These are phyloP conservation scores for Hibiscus syriacus DNA, from an alignment of 345 rosid genomes.

Conservation along the genomic window DNA sequence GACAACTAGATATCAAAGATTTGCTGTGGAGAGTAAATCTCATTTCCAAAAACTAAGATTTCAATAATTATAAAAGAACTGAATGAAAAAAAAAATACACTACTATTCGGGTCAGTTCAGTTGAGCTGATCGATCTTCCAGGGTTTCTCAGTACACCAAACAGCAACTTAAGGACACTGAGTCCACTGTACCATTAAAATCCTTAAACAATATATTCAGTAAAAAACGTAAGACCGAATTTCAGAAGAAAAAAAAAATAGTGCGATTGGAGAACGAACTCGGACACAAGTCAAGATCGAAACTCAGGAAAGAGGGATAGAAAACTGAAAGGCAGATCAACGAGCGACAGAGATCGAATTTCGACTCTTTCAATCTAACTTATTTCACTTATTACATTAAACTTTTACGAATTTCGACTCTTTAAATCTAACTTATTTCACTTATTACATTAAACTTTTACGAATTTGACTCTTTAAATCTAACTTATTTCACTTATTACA, in stretches of 20 bases:
- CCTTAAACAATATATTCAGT: neutral
- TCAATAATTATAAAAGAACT: neutral
- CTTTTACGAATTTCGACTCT: too few species aligned
- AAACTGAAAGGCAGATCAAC: conserved; percentile 27
- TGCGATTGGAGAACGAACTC: conserved; percentile 18
- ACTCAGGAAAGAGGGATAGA: neutral
- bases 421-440: too few species aligned
- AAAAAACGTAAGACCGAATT: neutral
- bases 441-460: too few species aligned
- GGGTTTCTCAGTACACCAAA: conserved; percentile 12
- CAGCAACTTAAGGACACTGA: neutral
- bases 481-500: too few species aligned
- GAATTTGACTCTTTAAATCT: too few species aligned
- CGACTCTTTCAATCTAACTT: too few species aligned
- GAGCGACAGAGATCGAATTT: conserved; percentile 11
- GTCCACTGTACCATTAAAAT: neutral
- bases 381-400: too few species aligned
- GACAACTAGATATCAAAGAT: neutral
- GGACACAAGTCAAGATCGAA: conserved; percentile 13
- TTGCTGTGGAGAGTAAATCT: neutral
- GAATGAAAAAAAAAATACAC: neutral
- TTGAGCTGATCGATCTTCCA: neutral
- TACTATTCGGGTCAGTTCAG: conserved; percentile 4
- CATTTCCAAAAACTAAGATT: neutral
- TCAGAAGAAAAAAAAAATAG: neutral